Conservation (phyloP, 2,329 filamentous ascomycete genomes). For the Cylindrodendrum hubeiense region DNA sequence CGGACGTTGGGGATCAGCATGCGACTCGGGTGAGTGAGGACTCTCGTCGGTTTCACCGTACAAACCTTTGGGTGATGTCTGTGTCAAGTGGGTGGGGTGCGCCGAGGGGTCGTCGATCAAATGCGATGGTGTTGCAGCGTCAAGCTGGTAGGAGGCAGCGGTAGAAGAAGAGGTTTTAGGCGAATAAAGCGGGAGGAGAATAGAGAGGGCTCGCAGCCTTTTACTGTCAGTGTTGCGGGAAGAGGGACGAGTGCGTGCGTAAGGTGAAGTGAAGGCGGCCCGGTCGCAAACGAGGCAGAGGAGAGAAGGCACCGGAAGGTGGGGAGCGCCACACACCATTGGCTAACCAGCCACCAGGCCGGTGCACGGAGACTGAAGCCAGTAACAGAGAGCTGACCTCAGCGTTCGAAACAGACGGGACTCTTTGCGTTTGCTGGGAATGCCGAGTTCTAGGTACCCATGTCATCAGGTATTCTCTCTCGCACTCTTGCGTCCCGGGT, state of each 20-base stretch:
- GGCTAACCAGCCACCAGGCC: slow-evolving; percentile 30
- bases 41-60: slow-evolving; percentile 15
- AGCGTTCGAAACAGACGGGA: slow-evolving; percentile 13
- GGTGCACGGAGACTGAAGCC: slow-evolving; percentile 12
- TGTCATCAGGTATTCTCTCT: background rate
- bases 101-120: slow-evolving; percentile 4
- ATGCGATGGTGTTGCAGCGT: background rate
- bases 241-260: slow-evolving; percentile 34
- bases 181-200: slow-evolving; percentile 10
- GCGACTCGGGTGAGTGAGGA: slow-evolving; percentile 8
- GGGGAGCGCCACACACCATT: slow-evolving; percentile 42
- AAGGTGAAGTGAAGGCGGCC: slow-evolving; percentile 32
- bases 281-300: slow-evolving; percentile 22
- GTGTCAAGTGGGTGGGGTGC: slow-evolving; percentile 14
- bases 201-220: background rate
- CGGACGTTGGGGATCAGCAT: slow-evolving; percentile 29
- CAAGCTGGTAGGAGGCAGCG: background rate
- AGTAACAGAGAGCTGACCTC: slow-evolving; percentile 20
- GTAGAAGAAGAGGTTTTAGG: background rate
- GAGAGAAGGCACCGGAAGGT: slow-evolving; percentile 33
- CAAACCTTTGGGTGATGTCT: slow-evolving; percentile 19
- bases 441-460: background rate
- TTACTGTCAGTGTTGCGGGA: slow-evolving; percentile 27
- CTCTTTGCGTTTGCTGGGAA: background rate
- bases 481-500: background rate